phyloP scores from a whole-genome alignment of 306 rosid species.

The Calophaca sinica region DNA sequence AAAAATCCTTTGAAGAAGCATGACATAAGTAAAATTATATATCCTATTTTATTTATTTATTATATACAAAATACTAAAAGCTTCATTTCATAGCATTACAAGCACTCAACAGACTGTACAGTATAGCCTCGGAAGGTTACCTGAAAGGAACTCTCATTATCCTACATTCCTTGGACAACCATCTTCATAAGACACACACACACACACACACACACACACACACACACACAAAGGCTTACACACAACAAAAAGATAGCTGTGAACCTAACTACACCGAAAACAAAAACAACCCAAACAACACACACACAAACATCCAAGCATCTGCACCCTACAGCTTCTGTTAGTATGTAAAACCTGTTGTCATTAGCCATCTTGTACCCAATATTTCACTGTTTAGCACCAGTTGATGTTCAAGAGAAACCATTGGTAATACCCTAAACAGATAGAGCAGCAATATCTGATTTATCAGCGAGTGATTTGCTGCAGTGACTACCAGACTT shows the following conservation, averaged over 20 bases:
- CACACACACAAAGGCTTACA: slow-evolving; percentile 19
- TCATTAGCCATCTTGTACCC: not conserved
- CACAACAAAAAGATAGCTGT: not conserved
- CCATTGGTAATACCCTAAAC: slow-evolving; percentile 44
- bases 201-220: too few species aligned
- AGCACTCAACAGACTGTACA: slow-evolving; percentile 49
- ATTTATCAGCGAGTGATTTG: slow-evolving; percentile 43
- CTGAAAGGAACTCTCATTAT: slow-evolving; percentile 32
- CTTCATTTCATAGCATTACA: not conserved
- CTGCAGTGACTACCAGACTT: slow-evolving; percentile 38
- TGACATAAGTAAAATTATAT: not conserved
- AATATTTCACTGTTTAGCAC: too few species aligned
- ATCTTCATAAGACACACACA: not conserved
- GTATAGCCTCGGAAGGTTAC: slow-evolving; percentile 43
- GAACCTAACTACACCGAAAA: not conserved
- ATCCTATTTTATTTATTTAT: too few species aligned
- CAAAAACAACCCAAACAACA: not conserved
- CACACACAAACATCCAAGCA: not conserved
- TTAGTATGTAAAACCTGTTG: slow-evolving; percentile 29
- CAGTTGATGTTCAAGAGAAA: too few species aligned
- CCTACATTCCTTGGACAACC: slow-evolving; percentile 28
- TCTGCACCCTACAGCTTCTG: slow-evolving; percentile 14
- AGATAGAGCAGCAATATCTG: slow-evolving; percentile 60
- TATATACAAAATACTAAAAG: too few species aligned
- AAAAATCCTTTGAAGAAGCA: too few species aligned